Evolutionary conservation across 768 basidiomycete genomes (phyloP).

Genomic region (Infundibulicybe gibba): DNA sequence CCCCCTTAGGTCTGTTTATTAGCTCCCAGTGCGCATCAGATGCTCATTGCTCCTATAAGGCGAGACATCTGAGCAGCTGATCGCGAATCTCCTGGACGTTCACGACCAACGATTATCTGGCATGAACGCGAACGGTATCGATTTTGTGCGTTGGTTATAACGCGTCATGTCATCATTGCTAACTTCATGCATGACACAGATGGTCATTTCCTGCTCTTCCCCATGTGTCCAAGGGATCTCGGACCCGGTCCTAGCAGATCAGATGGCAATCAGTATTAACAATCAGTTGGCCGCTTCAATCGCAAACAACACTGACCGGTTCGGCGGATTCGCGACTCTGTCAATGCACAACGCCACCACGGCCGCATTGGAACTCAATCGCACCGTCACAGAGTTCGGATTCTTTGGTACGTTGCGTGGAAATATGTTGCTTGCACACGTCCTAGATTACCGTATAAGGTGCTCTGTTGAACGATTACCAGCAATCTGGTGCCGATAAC

Average conservation of each 20-base stretch:
- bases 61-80: constrained; percentile 23
- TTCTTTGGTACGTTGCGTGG: constrained; percentile 27
- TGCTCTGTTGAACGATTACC: constrained; percentile 41
- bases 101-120: constrained; percentile 29
- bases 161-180: neutral
- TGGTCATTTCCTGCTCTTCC: constrained; percentile 33
- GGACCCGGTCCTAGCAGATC: constrained; percentile 26
- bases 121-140: constrained; percentile 35
- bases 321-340: constrained; percentile 38
- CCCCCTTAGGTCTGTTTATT: neutral
- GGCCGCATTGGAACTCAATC: constrained; percentile 34
- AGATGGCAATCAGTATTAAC: constrained; percentile 30
- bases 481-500: constrained; percentile 36
- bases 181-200: constrained; percentile 14
- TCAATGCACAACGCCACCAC: constrained; percentile 40
- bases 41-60: constrained; percentile 12
- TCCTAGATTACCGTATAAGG: constrained; percentile 9
- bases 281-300: constrained; percentile 32
- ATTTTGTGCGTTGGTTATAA: constrained; percentile 26
- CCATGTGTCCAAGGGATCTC: constrained; percentile 37
- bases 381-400: constrained; percentile 34
- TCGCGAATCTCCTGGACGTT: constrained; percentile 32
- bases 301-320: constrained; percentile 33
- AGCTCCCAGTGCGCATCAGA: neutral
- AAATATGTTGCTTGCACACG: neutral